A percentile compares a stretch with the other conserved stretches of the same genome.
Evolutionary conservation across 208 protist genomes (phyloP).

Genomic region (Acanthamoeba quina): DNA sequence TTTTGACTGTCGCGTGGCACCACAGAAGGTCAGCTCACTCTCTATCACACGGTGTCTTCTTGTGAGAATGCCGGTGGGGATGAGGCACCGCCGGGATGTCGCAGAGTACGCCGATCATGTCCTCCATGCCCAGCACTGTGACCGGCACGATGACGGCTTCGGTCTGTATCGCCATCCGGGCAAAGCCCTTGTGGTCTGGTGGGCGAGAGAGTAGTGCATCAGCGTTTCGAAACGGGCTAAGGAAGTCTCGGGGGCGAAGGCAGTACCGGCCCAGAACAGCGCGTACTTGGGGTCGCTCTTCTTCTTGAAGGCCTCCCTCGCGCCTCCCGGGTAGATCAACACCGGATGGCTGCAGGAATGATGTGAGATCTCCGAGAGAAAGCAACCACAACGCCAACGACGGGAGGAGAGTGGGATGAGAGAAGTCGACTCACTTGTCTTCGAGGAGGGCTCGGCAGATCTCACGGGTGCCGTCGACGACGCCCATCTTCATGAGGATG

Average conservation of each 20-base stretch:
- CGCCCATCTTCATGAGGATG: slow-evolving; percentile 14
- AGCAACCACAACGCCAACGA: neutral
- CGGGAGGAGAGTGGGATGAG: neutral
- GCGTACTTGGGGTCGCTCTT: slow-evolving; percentile 50
- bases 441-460: neutral
- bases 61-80: neutral
- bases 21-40: neutral
- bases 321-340: slow-evolving; percentile 44
- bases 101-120: slow-evolving; percentile 35
- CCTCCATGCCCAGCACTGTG: slow-evolving; percentile 27
- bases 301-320: slow-evolving; percentile 39
- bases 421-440: neutral
- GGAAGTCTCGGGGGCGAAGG: neutral
- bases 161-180: neutral
- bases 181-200: slow-evolving; percentile 51
- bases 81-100: neutral
- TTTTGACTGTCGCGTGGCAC: neutral
- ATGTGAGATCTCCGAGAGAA: neutral
- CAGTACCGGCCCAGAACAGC: slow-evolving; percentile 41
- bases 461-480: neutral
- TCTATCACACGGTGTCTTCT: neutral
- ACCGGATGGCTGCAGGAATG: neutral
- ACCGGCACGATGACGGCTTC: slow-evolving; percentile 4
- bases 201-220: neutral
- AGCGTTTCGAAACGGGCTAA: neutral